phyloP scores from a whole-genome alignment of 2,329 filamentous ascomycete genomes.

The Cryphonectria carpinicola region DNA sequence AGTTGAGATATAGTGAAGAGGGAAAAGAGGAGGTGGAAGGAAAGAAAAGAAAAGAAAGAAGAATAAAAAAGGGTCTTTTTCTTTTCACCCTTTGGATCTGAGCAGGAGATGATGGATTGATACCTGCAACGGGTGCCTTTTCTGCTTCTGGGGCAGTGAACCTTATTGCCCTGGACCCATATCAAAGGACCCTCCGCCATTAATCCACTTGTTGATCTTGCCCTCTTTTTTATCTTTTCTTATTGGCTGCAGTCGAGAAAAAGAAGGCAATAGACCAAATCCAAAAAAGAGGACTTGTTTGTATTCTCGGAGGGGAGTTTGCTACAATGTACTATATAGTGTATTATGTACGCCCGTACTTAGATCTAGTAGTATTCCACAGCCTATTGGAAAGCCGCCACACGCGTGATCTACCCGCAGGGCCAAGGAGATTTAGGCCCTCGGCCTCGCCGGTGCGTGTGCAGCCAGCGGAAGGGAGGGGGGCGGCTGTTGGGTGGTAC shows the following conservation, averaged over 20 bases:
- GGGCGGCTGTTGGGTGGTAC: neutral
- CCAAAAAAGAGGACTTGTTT: neutral
- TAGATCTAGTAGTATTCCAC: neutral
- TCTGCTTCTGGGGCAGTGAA: neutral
- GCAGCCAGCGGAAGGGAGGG: neutral
- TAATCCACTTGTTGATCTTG: neutral
- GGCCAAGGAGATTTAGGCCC: neutral
- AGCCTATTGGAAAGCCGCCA: neutral
- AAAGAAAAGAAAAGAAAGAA: neutral
- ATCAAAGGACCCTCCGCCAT: neutral
- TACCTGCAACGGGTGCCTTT: neutral
- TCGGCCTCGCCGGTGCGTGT: conserved; percentile 1
- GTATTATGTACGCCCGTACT: neutral
- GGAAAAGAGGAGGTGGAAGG: neutral
- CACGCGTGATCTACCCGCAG: neutral
- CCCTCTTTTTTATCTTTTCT: neutral
- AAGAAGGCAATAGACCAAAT: neutral
- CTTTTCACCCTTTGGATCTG: neutral
- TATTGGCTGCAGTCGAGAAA: too few relatives aligned
- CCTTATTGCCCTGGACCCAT: neutral
- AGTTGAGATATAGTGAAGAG: neutral
- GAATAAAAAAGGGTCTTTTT: neutral
- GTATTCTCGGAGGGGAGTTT: neutral
- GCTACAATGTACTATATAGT: neutral
- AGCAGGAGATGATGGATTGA: neutral